Base-by-base conservation (phyloP, 306 rosid species). In the Castanea mollissima region DNA sequence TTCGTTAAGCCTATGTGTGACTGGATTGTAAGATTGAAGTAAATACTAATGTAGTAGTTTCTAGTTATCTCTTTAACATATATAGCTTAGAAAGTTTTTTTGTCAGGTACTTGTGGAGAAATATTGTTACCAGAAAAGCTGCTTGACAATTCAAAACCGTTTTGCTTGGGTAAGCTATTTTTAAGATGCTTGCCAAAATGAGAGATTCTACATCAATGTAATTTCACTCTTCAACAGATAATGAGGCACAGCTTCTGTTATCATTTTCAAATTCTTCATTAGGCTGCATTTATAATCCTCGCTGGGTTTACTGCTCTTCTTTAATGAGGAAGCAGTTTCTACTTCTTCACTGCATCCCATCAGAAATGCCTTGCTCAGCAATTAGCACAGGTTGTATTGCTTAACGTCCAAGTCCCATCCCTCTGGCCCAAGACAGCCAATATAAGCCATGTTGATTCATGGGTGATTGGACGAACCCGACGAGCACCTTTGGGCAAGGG, bases 1-100 rank as follows among this genome's bases (percentile, higher is more conserved):
- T 84, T 73, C 74, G 63, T 75, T 78, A 32, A 73, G 79, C 52
- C 79, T 79, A 76, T 70, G 62, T 59, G 41, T 76, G 86, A 76
- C 46, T 57, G 63, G 34, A 10, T 78, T 74, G 55, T 60, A 55
- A 75, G 59, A 46, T 58, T 75, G 54, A 49, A 49, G 54, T 49
- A 8, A 41, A 41, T 41, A 21, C 65, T 58, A 58, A 60, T 14
- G 13, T 23, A 12, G 10, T 67, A 19, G 51, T 35, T 34, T 67
- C 27, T 35, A 35, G 52, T 64, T 15, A 13, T 12, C 71, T 74
- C 32, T 75, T 58, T 38, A 62, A 79, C 69, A 59, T 76, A 32
- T 5, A 25, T 23, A 72, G 80, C 16, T 15, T 80, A 41, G 64
- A 59, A 56, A 73, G 52, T 19, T 52, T 54, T 72, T 78, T 69